A percentile compares a stretch with the other conserved stretches of the same genome.
Conservation (phyloP, 2,329 filamentous ascomycete species). For the Aspergillus quadricinctus region DNA sequence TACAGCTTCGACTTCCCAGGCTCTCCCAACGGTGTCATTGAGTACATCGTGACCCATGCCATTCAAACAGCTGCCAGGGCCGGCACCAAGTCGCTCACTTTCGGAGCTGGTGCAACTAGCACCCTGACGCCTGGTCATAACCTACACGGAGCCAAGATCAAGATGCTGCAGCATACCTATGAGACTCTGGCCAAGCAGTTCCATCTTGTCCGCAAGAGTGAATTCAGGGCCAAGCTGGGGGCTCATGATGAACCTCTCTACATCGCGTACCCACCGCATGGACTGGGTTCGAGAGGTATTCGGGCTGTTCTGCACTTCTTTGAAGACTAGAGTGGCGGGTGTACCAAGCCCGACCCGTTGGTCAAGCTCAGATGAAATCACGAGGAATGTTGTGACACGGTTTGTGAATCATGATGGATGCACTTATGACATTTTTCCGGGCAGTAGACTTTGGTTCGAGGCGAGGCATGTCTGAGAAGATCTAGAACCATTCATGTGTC, state of each 20-base stretch:
- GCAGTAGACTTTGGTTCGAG: not conserved
- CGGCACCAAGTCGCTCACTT: constrained; percentile 69
- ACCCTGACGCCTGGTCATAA: constrained; percentile 76
- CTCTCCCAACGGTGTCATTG: constrained; percentile 81
- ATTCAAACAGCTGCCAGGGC: constrained; percentile 57
- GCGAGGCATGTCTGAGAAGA: not conserved
- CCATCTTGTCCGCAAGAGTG: constrained; percentile 75
- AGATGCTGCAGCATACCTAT: constrained; percentile 78
- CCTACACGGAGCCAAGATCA: constrained; percentile 72
- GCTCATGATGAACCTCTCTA: constrained; percentile 79
- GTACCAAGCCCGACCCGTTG: not conserved
- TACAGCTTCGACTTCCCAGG: constrained; percentile 92
- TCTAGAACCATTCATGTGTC: not conserved
- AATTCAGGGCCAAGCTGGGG: constrained; percentile 88
- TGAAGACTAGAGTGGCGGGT: constrained; percentile 49
- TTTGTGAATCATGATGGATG: not conserved
- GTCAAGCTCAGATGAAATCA: not conserved
- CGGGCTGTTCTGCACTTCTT: constrained; percentile 89
- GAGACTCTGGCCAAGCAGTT: constrained; percentile 76
- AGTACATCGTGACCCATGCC: constrained; percentile 71
- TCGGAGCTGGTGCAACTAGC: constrained; percentile 75
- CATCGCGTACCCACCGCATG: constrained; percentile 84
- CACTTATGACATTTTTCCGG: not conserved
- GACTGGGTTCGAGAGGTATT: constrained; percentile 74
- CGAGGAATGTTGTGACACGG: not conserved